A percentile compares a stretch with the other conserved stretches of the same genome.
Conservation (phyloP, 2,329 filamentous ascomycete genomes). For the Iodosphaeria phyllophila region DNA sequence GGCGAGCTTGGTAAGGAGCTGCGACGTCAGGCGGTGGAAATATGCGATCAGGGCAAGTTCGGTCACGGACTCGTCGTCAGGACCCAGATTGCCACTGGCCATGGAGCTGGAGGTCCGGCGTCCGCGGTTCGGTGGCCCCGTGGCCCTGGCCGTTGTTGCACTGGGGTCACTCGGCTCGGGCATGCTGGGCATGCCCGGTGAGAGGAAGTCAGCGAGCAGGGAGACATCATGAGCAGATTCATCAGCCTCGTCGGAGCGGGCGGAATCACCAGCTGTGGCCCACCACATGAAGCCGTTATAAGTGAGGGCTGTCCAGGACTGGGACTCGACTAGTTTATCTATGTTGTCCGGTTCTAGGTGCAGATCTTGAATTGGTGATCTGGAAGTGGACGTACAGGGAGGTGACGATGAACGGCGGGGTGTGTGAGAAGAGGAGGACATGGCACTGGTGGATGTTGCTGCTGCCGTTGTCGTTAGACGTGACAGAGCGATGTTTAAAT, state of each 20-base stretch:
- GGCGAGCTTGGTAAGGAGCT: conserved; percentile 41
- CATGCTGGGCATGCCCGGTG: conserved; percentile 24
- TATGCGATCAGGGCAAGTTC: conserved; percentile 64
- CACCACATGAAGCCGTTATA: conserved; percentile 82
- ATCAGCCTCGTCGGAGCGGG: conserved; percentile 39
- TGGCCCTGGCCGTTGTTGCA: conserved; percentile 6
- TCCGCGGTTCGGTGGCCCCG: conserved; percentile 3
- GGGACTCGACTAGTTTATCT: conserved; percentile 40
- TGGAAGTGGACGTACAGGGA: conserved; percentile 7
- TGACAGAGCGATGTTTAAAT: conserved; percentile 44
- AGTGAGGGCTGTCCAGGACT: conserved; percentile 54
- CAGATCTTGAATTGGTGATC: conserved; percentile 8
- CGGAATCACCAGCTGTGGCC: conserved; percentile 64
- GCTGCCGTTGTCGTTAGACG: conserved; percentile 16
- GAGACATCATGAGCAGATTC: conserved; percentile 33
- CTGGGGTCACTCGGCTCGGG: conserved; percentile 19
- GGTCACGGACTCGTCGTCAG: conserved; percentile 26
- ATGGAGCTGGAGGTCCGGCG: too few species aligned
- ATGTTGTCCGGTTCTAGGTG: conserved; percentile 20
- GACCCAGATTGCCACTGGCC: too few species aligned
- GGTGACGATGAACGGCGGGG: conserved; percentile 5
- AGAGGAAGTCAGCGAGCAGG: conserved; percentile 32
- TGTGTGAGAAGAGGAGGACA: conserved; percentile 7
- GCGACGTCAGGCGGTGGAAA: conserved; percentile 58
- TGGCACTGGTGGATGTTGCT: conserved; percentile 3